Conservation (phyloP, 371 early-diverging fungal genomes). For the Lichtheimia hyalospora region DNA sequence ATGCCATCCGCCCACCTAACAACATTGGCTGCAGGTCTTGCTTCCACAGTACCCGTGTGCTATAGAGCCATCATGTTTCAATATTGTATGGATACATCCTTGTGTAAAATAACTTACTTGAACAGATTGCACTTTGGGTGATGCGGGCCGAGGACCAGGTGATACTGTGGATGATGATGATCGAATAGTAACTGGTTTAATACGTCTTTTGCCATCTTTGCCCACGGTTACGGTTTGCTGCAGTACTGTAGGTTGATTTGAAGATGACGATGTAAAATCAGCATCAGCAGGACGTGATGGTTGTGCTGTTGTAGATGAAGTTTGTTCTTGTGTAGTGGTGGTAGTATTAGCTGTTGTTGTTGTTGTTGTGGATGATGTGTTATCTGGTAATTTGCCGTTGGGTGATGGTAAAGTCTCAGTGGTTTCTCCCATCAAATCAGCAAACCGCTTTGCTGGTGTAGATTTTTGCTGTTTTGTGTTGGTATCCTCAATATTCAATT, state of each 20-base stretch:
- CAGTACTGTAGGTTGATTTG: constrained; percentile 8
- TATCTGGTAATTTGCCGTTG: not conserved
- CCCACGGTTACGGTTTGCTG: constrained; percentile 67
- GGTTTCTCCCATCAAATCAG: constrained; percentile 44
- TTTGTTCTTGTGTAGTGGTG: not conserved
- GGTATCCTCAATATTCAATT: constrained; percentile 69
- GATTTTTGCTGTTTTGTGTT: constrained; percentile 41
- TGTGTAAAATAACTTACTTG: not conserved
- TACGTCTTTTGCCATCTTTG: constrained; percentile 79
- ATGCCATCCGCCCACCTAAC: constrained; percentile 1
- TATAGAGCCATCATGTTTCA: not conserved
- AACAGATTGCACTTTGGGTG: not conserved
- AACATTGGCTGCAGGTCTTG: not conserved
- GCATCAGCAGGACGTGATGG: constrained; percentile 9
- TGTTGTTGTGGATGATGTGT: not conserved
- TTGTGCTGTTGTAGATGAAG: not conserved
- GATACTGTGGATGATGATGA: not conserved
- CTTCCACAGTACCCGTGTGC: not conserved
- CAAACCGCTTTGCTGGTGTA: constrained; percentile 36
- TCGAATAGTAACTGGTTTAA: constrained; percentile 59
- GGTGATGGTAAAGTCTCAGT: constrained; percentile 9
- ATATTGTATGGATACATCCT: not conserved
- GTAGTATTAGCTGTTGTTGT: not conserved
- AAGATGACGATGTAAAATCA: constrained; percentile 22
- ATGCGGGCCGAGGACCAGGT: not conserved